Evolutionary conservation across 352 stramenopile species (phyloP).

Genomic region (Globisporangium nagaii): DNA sequence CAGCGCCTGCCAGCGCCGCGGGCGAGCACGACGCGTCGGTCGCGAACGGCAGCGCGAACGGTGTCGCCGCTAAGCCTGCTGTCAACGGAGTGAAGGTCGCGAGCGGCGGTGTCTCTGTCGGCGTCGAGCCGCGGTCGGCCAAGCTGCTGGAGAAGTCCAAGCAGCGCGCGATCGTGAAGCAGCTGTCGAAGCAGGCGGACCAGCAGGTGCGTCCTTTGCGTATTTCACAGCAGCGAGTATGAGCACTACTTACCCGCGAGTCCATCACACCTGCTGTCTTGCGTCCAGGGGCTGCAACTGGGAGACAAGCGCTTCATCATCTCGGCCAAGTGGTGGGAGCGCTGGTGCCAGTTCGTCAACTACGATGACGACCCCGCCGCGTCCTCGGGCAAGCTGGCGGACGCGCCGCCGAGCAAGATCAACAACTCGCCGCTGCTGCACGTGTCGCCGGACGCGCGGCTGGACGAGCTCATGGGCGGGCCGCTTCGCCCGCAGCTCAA

Average conservation of each 20-base stretch:
- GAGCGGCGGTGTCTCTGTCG: conserved; percentile 2
- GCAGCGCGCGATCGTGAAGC: conserved; percentile 46
- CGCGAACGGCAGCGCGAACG: conserved; percentile 7
- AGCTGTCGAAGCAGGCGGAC: conserved; percentile 56
- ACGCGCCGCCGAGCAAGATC: conserved; percentile 41
- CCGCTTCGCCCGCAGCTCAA: conserved; percentile 60
- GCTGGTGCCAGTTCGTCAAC: conserved; percentile 65
- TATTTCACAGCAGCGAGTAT: not conserved
- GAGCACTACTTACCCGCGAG: too few relatives aligned
- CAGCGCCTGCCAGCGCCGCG: not conserved
- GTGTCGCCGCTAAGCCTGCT: not conserved
- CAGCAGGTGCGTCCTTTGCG: conserved; percentile 21
- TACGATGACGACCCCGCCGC: conserved; percentile 30
- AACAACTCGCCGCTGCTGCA: conserved; percentile 63
- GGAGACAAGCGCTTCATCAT: conserved; percentile 77
- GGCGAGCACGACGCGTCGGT: not conserved
- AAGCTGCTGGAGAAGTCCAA: conserved; percentile 32
- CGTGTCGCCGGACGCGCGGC: conserved; percentile 28
- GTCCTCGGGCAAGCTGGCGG: not conserved
- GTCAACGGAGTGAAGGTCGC: not conserved
- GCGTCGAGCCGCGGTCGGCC: conserved; percentile 11
- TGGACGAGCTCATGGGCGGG: conserved; percentile 67
- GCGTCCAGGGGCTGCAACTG: conserved; percentile 46
- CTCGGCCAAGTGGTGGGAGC: conserved; percentile 79
- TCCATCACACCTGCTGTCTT: not conserved